Evolutionary conservation across 169 alveolate species (phyloP).

Genomic region (Besnoitia besnoiti): DNA sequence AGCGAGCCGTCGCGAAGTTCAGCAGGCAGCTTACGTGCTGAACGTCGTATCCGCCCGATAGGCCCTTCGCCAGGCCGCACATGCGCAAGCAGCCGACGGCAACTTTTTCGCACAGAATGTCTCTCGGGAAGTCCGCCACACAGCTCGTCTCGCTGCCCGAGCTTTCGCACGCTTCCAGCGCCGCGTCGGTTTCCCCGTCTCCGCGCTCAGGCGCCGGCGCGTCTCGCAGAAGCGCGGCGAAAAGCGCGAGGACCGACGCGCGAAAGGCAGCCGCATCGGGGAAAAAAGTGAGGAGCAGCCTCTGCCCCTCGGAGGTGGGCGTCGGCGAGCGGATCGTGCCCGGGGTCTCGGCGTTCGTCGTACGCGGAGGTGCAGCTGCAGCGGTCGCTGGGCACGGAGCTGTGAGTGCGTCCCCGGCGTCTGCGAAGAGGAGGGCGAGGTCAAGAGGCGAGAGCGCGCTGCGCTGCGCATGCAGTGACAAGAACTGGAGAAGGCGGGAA

Average conservation of each 20-base stretch:
- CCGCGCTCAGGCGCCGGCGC: not conserved
- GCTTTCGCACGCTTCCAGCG: not conserved
- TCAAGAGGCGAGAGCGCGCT: not conserved
- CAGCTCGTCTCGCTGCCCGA: not conserved
- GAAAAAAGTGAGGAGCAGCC: not conserved
- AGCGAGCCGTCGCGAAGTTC: too few relatives aligned
- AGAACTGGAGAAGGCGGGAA: slow-evolving; percentile 24
- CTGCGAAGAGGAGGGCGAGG: slow-evolving; percentile 23
- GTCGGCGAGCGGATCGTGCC: not conserved
- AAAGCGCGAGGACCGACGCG: not conserved
- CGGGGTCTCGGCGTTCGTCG: not conserved
- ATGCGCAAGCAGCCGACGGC: not conserved
- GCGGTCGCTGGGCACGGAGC: not conserved
- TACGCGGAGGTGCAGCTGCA: not conserved
- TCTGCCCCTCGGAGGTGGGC: not conserved
- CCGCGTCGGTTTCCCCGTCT: not conserved
- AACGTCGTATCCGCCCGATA: not conserved
- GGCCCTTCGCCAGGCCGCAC: not conserved
- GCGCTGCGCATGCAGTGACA: slow-evolving; percentile 2
- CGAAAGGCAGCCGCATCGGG: not conserved
- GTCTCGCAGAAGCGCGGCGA: not conserved
- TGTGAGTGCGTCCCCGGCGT: not conserved
- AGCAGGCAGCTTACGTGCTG: not conserved
- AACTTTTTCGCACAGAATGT: not conserved
- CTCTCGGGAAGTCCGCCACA: not conserved